Evolutionary conservation across 2,329 filamentous ascomycete species (phyloP).

Genomic region (Alternaria gansuensis): DNA sequence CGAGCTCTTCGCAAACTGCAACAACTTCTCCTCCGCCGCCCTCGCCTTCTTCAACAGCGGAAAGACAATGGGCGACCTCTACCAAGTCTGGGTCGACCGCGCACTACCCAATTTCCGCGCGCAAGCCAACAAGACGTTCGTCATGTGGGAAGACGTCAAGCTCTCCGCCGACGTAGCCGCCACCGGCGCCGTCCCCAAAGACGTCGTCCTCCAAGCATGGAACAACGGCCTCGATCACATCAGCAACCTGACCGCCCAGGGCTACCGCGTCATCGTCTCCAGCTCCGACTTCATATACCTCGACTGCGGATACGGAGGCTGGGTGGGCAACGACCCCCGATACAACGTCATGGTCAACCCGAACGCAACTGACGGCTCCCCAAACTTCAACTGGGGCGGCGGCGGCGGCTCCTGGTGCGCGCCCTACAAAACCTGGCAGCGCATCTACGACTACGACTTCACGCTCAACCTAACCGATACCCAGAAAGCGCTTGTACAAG

Average conservation of each 20-base stretch:
- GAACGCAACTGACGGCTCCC: conserved; percentile 49
- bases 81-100: conserved; percentile 64
- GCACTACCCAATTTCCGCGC: conserved; percentile 62
- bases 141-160: conserved; percentile 67
- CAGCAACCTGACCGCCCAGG: conserved; percentile 59
- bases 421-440: conserved; percentile 68
- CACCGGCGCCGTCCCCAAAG: conserved; percentile 59
- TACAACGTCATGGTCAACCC: conserved; percentile 66
- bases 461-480: conserved; percentile 58
- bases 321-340: conserved; percentile 63
- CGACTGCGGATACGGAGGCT: conserved; percentile 65
- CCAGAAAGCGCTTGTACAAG: conserved; percentile 61
- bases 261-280: conserved; percentile 66
- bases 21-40: conserved; percentile 64
- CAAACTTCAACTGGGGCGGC: conserved; percentile 66
- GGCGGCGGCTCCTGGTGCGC: conserved; percentile 66
- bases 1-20: conserved; percentile 65
- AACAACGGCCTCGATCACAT: conserved; percentile 64
- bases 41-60: conserved; percentile 62
- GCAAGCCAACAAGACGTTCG: conserved; percentile 59
- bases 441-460: conserved; percentile 68
- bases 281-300: conserved; percentile 65
- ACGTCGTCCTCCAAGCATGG: conserved; percentile 65
- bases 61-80: conserved; percentile 61
- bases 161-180: conserved; percentile 54